Percentiles rank a stretch among this genome's conserved stretches.
These are phyloP conservation scores for Deuterostichococcus epilithicus DNA, from an alignment of 139 green algal species.

Conservation along the genomic window DNA sequence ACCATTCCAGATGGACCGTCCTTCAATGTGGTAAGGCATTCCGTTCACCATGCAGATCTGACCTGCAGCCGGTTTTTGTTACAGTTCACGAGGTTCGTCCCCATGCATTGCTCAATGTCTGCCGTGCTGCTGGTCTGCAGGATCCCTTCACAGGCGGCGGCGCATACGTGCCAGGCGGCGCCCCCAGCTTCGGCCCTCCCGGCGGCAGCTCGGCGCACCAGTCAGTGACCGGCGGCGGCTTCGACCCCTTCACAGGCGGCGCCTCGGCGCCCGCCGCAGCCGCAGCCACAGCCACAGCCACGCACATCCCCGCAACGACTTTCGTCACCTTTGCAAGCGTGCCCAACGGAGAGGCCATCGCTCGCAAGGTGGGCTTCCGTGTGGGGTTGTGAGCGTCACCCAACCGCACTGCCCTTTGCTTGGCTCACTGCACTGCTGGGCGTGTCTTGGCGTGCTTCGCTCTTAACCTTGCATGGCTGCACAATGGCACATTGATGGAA, in stretches of 20 bases:
- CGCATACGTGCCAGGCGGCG: slow-evolving; percentile 29
- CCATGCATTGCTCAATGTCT: too few species aligned
- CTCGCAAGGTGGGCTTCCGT: slow-evolving; percentile 2
- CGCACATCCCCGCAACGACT: neutral
- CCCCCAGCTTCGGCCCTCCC: neutral
- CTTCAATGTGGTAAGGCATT: slow-evolving; percentile 16
- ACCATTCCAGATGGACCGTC: neutral
- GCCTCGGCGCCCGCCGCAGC: neutral
- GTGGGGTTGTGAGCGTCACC: too few species aligned
- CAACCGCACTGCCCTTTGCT: too few species aligned
- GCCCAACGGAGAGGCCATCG: neutral
- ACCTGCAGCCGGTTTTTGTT: too few species aligned
- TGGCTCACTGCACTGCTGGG: too few species aligned
- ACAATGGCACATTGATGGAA: too few species aligned
- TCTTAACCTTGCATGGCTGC: too few species aligned
- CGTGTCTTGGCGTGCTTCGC: too few species aligned
- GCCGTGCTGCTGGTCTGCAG: slow-evolving; percentile 15
- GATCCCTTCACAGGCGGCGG: slow-evolving; percentile 61
- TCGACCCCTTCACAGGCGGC: slow-evolving; percentile 34
- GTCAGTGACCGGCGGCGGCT: slow-evolving; percentile 1
- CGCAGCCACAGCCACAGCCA: neutral
- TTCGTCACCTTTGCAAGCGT: slow-evolving; percentile 6
- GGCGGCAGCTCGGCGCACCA: neutral
- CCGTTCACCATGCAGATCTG: too few species aligned
- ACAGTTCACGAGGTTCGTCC: too few species aligned